These are phyloP conservation scores for Talaromyces ruber DNA, from an alignment of 495 filamentous ascomycete genomes.

Conservation along the genomic window DNA sequence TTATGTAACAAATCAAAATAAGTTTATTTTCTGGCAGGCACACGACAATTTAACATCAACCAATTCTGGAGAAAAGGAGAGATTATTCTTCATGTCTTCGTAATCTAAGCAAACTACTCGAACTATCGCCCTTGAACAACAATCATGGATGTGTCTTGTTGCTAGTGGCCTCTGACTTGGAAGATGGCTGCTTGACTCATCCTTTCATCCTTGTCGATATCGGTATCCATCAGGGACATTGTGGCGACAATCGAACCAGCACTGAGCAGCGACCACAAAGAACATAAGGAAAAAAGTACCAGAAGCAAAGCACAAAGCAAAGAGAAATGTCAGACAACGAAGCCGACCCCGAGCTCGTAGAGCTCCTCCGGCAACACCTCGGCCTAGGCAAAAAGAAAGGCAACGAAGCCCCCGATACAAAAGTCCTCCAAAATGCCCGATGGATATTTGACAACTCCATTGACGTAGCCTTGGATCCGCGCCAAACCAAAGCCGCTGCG, in stretches of 20 bases:
- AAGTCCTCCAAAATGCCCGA: slow-evolving; percentile 73
- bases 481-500: slow-evolving; percentile 71
- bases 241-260: background rate
- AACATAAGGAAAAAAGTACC: background rate
- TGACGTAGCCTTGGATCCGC: slow-evolving; percentile 79
- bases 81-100: background rate
- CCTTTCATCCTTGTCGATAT: slow-evolving; percentile 1
- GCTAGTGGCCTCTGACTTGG: background rate
- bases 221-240: background rate
- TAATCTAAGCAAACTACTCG: background rate
- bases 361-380: slow-evolving; percentile 75
- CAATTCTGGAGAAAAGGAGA: background rate
- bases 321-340: slow-evolving; percentile 79
- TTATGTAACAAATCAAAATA: slow-evolving; percentile 5
- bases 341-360: slow-evolving; percentile 78
- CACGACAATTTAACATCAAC: background rate
- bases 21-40: background rate
- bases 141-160: background rate
- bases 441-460: slow-evolving; percentile 88
- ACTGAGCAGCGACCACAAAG: background rate
- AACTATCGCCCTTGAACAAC: background rate
- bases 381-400: slow-evolving; percentile 44
- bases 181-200: background rate
- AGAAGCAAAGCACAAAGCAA: background rate
- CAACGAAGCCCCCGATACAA: slow-evolving; percentile 56